Conservation (phyloP, 2,329 filamentous ascomycete species). For the Aspergillus sp. region DNA sequence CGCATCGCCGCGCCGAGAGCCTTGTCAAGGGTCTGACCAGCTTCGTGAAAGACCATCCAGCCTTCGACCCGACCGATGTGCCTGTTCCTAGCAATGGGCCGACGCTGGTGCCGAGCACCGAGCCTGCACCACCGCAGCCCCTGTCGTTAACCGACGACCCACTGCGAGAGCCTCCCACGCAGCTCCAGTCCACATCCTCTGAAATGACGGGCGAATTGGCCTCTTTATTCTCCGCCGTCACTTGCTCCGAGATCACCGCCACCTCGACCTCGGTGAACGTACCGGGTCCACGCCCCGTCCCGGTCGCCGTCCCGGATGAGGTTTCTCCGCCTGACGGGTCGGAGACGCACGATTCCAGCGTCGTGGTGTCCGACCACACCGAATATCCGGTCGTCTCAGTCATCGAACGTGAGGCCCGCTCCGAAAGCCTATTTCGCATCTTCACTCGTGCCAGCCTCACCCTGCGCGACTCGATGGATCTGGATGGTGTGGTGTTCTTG, state of each 20-base stretch:
- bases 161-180: not conserved
- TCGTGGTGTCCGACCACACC: not conserved
- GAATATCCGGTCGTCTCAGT: not conserved
- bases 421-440: constrained; percentile 29
- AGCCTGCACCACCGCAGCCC: not conserved
- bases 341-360: not conserved
- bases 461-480: constrained; percentile 46
- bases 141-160: not conserved
- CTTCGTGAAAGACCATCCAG: constrained; percentile 50
- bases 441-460: constrained; percentile 49
- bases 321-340: constrained; percentile 2
- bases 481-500: constrained; percentile 43
- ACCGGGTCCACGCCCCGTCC: not conserved
- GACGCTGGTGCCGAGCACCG: constrained; percentile 4
- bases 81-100: constrained; percentile 10
- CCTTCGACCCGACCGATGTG: constrained; percentile 26
- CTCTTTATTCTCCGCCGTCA: constrained; percentile 16
- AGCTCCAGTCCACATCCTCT: constrained; percentile 5
- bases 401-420: constrained; percentile 10
- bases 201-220: constrained; percentile 13
- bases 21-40: constrained; percentile 58
- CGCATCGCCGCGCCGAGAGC: constrained; percentile 58
- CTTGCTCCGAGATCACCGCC: constrained; percentile 15
- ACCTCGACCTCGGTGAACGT: constrained; percentile 4
- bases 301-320: not conserved